Percentiles rank a stretch among this genome's conserved stretches.
These are phyloP conservation scores for Candida golubevii DNA, from an alignment of 805 yeast species.

Conservation along the genomic window DNA sequence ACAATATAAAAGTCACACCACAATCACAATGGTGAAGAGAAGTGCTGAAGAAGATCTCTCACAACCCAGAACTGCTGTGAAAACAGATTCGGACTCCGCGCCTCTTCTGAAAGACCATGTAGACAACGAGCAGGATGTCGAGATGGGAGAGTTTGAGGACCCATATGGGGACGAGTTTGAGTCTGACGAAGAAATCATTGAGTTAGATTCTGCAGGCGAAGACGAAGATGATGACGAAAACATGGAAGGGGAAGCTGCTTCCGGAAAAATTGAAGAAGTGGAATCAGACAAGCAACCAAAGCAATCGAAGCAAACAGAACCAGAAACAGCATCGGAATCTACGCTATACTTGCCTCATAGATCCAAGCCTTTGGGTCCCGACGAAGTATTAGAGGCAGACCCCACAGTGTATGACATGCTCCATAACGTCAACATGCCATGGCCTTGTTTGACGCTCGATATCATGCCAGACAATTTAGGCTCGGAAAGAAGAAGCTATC, in stretches of 20 bases:
- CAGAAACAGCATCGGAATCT: constrained; percentile 22
- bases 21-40: constrained; percentile 13
- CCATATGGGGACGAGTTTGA: constrained; percentile 89
- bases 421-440: constrained; percentile 87
- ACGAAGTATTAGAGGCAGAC: constrained; percentile 94
- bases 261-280: constrained; percentile 2
- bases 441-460: constrained; percentile 96
- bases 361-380: constrained; percentile 88
- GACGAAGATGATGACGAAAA: constrained; percentile 42
- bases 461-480: constrained; percentile 84
- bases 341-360: constrained; percentile 81
- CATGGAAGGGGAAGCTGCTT: constrained; percentile 28
- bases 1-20: too few species aligned
- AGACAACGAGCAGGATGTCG: constrained; percentile 40
- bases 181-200: constrained; percentile 85
- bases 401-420: constrained; percentile 95
- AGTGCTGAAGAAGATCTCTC: constrained; percentile 14
- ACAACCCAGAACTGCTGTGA: constrained; percentile 29
- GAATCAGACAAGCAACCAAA: constrained; percentile 22
- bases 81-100: constrained; percentile 34
- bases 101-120: constrained; percentile 33
- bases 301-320: constrained; percentile 18
- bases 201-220: constrained; percentile 54
- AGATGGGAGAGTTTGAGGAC: constrained; percentile 84
- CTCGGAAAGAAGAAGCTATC: constrained; percentile 81